Conservation (phyloP, 306 rosid species). For the Dryas octopetala region DNA sequence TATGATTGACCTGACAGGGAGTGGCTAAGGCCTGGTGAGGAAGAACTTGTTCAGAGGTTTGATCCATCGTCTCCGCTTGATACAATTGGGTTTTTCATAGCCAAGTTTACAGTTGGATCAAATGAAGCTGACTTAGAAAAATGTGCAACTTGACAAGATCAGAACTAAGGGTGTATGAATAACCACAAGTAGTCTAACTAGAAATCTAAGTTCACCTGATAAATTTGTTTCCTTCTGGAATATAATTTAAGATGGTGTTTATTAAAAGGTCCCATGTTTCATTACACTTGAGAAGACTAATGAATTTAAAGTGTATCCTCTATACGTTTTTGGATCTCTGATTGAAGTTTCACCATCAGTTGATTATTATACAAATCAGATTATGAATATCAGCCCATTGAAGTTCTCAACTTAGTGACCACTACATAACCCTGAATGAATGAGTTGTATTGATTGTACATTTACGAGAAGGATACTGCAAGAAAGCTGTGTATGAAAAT, state of each 20-base stretch:
- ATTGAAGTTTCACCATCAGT: background rate
- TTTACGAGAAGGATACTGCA: background rate
- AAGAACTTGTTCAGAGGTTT: constrained; percentile 92
- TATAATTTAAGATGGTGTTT: background rate
- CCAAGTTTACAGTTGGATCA: constrained; percentile 74
- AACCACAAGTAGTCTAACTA: background rate
- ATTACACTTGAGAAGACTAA: background rate
- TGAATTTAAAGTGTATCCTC: background rate
- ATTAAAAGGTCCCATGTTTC: background rate
- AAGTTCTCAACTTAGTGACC: background rate
- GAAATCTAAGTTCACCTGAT: background rate
- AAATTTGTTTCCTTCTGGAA: background rate
- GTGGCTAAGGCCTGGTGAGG: constrained; percentile 92
- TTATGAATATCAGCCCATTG: no score
- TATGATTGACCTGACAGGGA: constrained; percentile 46
- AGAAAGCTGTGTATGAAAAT: background rate
- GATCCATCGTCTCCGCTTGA: constrained; percentile 83
- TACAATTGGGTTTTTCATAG: constrained; percentile 92
- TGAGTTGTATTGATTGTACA: background rate
- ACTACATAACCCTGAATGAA: background rate
- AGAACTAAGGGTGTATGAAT: background rate
- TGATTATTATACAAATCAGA: no score
- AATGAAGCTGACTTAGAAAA: constrained; percentile 36
- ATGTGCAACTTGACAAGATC: constrained; percentile 1
- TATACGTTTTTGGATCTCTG: background rate